These are phyloP conservation scores for Botrytis sinoallii DNA, from an alignment of 2,329 filamentous ascomycete genomes.

Conservation along the genomic window DNA sequence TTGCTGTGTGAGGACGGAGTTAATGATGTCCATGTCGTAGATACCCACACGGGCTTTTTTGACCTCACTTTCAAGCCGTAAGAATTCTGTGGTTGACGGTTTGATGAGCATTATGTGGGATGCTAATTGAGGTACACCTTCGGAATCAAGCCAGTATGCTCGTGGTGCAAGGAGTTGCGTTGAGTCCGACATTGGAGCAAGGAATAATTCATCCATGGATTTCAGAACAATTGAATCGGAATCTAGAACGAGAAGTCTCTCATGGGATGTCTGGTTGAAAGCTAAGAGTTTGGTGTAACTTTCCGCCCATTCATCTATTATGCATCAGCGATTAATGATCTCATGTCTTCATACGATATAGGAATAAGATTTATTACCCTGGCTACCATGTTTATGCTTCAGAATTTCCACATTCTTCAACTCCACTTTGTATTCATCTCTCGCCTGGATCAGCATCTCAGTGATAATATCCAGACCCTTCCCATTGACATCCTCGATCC, in stretches of 20 bases:
- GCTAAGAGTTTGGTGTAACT: constrained; percentile 67
- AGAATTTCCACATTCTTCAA: constrained; percentile 45
- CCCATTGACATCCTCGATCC: constrained; percentile 38
- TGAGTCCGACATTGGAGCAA: constrained; percentile 49
- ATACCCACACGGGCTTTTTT: constrained; percentile 28
- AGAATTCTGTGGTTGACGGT: constrained; percentile 51
- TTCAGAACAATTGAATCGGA: constrained; percentile 36
- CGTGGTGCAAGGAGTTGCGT: constrained; percentile 50
- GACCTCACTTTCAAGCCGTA: constrained; percentile 36
- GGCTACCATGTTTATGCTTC: constrained; percentile 37
- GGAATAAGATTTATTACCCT: constrained; percentile 37
- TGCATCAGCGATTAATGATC: background rate
- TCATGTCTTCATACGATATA: background rate
- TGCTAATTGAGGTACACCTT: constrained; percentile 45
- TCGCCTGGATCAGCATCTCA: constrained; percentile 40
- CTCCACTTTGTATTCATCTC: constrained; percentile 46
- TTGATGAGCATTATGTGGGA: constrained; percentile 57
- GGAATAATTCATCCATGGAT: constrained; percentile 58
- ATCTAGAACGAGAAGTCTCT: constrained; percentile 28
- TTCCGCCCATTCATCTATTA: constrained; percentile 27
- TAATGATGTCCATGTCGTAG: constrained; percentile 60
- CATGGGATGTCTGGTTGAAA: constrained; percentile 64
- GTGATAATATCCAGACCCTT: constrained; percentile 37
- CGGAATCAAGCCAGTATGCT: constrained; percentile 54
- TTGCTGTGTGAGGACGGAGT: constrained; percentile 26